Base-by-base conservation (phyloP, 306 rosid species). In the Glycine soja region DNA sequence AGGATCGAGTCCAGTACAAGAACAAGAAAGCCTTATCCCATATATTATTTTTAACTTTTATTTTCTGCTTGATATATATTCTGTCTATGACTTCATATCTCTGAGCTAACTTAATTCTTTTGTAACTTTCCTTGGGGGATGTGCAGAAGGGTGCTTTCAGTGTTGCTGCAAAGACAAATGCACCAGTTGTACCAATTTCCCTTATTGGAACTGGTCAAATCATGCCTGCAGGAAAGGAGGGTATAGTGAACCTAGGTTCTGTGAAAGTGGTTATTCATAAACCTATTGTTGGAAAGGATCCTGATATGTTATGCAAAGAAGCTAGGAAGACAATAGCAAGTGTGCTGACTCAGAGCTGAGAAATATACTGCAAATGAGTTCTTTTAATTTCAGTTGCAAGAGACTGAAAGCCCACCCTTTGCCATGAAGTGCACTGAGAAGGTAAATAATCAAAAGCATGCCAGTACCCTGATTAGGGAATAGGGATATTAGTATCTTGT, bases 121-220 rank as follows among this genome's bases (percentile, higher is more conserved):
- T 81, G 59, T 52, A 42, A 57, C 78, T 64, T 81, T 51, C 46
- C 53, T 66, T 82, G 77, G 74, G 81, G 73, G 82, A 87, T 66
- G 52, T 78, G 81, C 90, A 95, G 99, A 95, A 92, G 85, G 99
- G 99, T 71, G 99, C 99, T 74, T 95, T 95, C 87, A 95, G 96
- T 86, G 77, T 95, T 86, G 98, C 99, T 19, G 92, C 80, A 10
- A 93, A 93, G 82, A 87, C 90, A 18, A 88, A 85, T 56, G 94
- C 85, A 64, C 98, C 96, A 7, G 91, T 93, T 38, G 96, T 95
- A 56, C 99, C 99, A 14, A 93, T 95, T 46, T 90, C 98, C 68
- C 91, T 95, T 36, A 75, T 89, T 74, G 99, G 99, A 86, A 91
- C 99, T 3, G 98, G 99, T 69, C 78, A 85, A 72, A 90, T 95